A percentile compares a stretch with the other conserved stretches of the same genome.
Conservation (phyloP, 2,329 filamentous ascomycete genomes). For the Cordyceps cateniannulata region DNA sequence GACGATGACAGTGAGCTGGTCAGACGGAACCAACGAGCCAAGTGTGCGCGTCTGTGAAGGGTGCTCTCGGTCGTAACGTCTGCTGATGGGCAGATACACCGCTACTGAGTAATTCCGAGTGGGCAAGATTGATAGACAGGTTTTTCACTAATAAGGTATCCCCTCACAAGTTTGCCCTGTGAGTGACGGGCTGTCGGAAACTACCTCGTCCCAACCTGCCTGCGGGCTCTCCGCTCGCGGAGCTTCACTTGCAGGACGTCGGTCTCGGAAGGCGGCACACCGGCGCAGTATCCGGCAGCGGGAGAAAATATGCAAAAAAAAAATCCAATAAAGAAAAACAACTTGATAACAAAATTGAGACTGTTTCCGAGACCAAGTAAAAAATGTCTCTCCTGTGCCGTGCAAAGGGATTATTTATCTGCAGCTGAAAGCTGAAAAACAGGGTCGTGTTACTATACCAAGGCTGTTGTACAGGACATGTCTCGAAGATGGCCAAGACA, state of each 20-base stretch:
- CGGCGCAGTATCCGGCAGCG: not conserved
- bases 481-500: not conserved
- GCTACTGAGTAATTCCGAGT: too few species aligned
- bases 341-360: not conserved
- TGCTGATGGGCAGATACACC: too few species aligned
- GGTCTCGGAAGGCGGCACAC: too few species aligned
- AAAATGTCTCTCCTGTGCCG: not conserved
- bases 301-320: not conserved
- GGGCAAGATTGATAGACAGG: too few species aligned
- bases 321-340: not conserved
- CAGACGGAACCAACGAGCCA: too few species aligned
- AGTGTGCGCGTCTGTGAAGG: not conserved
- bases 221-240: too few species aligned
- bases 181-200: too few species aligned
- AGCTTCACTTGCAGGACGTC: too few species aligned
- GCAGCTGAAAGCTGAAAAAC: conserved; percentile 1
- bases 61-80: not conserved
- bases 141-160: too few species aligned
- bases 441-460: not conserved
- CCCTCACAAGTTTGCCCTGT: too few species aligned
- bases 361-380: not conserved
- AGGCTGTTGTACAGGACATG: not conserved
- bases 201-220: too few species aligned
- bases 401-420: not conserved
- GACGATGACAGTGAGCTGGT: too few species aligned